Conservation (phyloP, 2,329 filamentous ascomycete genomes). For the Penicillium sp. region DNA sequence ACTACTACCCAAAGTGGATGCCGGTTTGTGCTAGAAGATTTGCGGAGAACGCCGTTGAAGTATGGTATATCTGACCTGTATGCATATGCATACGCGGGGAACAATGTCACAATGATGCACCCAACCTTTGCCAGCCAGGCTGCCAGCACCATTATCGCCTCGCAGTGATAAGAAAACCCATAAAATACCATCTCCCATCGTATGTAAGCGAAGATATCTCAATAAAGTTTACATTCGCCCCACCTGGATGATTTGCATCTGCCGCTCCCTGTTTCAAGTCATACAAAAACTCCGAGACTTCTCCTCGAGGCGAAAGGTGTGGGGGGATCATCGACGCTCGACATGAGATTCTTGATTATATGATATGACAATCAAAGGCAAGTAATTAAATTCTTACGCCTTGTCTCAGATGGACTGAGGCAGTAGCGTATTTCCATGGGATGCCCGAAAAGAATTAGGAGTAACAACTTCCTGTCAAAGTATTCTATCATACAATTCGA, state of each 20-base stretch:
- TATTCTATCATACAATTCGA: background rate
- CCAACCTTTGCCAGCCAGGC: background rate
- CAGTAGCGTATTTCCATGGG: background rate
- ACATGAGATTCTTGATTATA: background rate
- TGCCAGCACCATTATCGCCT: background rate
- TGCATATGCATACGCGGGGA: background rate
- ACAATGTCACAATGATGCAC: background rate
- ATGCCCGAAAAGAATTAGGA: background rate
- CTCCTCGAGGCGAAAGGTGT: background rate
- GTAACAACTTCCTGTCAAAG: background rate
- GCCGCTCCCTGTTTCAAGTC: background rate
- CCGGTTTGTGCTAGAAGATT: background rate
- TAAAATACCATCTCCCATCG: background rate
- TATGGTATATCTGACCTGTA: background rate
- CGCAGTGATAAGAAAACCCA: background rate
- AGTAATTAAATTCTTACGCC: background rate
- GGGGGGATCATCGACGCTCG: background rate
- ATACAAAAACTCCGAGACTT: background rate
- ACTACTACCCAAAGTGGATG: background rate
- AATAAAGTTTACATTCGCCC: background rate
- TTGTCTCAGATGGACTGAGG: background rate
- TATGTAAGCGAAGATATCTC: too few relatives aligned
- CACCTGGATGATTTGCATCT: background rate
- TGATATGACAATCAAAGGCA: background rate
- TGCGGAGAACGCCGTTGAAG: background rate